A percentile compares a stretch with the other conserved stretches of the same genome.
Evolutionary conservation across 2,329 filamentous ascomycete genomes (phyloP).

Genomic region (Verticillium klebahnii): DNA sequence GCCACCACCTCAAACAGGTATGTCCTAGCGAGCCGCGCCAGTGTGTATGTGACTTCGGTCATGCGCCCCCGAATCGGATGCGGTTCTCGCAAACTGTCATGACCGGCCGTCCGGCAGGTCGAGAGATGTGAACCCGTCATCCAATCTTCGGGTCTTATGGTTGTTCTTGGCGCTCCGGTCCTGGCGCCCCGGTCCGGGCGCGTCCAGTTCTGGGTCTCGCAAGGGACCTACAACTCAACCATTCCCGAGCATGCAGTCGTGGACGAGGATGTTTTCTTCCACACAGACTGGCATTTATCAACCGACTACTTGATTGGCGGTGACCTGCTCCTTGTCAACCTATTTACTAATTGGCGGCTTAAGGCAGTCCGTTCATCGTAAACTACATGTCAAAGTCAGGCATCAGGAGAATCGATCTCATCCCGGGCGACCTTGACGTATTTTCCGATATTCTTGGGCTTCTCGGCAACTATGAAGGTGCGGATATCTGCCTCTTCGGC

Average conservation of each 20-base stretch:
- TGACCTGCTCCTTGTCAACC: too few relatives aligned
- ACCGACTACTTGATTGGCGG: too few relatives aligned
- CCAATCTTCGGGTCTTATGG: neutral
- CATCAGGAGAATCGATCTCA: conserved; percentile 40
- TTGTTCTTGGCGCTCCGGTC: neutral
- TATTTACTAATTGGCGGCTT: conserved; percentile 4
- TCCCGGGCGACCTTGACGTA: conserved; percentile 57
- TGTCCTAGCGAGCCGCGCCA: conserved; percentile 17
- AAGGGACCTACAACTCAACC: neutral
- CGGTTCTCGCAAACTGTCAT: neutral
- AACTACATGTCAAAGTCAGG: conserved; percentile 48
- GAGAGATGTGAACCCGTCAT: neutral
- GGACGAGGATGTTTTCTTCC: too few relatives aligned
- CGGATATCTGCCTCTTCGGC: conserved; percentile 4
- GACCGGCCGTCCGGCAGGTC: neutral
- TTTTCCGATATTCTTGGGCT: conserved; percentile 69
- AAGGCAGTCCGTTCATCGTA: conserved; percentile 30
- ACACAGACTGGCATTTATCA: too few relatives aligned
- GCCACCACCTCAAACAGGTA: conserved; percentile 40
- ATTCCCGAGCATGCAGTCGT: neutral
- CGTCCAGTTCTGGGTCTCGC: neutral
- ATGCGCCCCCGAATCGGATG: neutral
- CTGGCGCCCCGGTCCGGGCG: neutral
- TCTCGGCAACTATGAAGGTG: conserved; percentile 73
- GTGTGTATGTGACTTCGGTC: neutral